Base-by-base conservation (phyloP, 305 asterid genomes). In the Salvia sclarea region DNA sequence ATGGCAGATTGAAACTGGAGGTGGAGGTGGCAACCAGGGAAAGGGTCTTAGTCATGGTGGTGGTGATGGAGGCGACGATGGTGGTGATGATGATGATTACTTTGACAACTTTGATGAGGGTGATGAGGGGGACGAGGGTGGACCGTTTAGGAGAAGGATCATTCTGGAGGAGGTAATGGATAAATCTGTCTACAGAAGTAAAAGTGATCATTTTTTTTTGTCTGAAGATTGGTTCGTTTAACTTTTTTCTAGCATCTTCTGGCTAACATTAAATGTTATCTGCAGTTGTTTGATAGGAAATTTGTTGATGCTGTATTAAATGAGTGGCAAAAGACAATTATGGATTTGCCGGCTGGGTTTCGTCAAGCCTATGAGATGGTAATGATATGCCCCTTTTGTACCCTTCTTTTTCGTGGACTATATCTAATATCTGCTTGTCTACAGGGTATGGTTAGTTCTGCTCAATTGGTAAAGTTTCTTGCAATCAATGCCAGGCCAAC, bases 321-420 rank as follows among this genome's bases (percentile, higher is more conserved):
- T 66, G 99, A 95, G 92, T 95, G 99, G 99, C 97, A 91, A 80
- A 91, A 83, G 86, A 91, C 99, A 30, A 81, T 91, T 80, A 86
- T 91, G 92, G 99, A 95, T 85, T 89, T 95, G 74, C 98, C 99
- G 40, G 92, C 95, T 71, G 99, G 99, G 66, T 79, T 95, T 22
- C 90, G 99, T 52, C 99, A 95, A 82, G 98, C 98, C 66, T 95
- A 85, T 78, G 98, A 95, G 82, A 86, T 95, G 99, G 99, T 95
- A 85, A 76, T 60, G 47, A 16, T 52, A 31, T 55, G 28, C 69
- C 22, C 43, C 16, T 5, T 67, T 58, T 63, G 13, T 25, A 9
- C 24, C 44, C 11, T 72, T 41, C 20, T 41, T 14, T 64, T 31
- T 38, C 30, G 9, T 72, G n/a, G 38, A 64, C 64, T 58, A 40